phyloP scores from a whole-genome alignment of 2,329 filamentous ascomycete species.

The Alternaria brassicicola region DNA sequence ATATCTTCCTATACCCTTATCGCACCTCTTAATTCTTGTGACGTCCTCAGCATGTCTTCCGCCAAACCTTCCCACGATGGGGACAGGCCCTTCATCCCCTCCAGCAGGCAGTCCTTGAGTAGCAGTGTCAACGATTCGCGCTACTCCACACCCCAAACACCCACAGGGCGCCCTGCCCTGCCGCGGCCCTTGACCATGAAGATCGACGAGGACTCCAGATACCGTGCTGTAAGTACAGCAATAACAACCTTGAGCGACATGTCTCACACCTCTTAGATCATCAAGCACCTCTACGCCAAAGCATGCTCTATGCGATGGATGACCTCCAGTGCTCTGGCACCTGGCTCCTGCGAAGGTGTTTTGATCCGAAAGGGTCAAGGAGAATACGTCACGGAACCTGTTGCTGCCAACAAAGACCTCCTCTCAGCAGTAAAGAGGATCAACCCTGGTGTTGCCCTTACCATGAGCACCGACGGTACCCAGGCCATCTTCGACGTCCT shows the following conservation, averaged over 20 bases:
- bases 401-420: constrained; percentile 48
- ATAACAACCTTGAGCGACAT: not conserved
- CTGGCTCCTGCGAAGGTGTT: constrained; percentile 62
- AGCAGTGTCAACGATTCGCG: constrained; percentile 13
- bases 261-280: constrained; percentile 25
- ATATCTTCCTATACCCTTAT: not conserved
- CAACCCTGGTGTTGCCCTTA: constrained; percentile 56
- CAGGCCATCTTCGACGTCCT: constrained; percentile 54
- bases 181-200: constrained; percentile 24
- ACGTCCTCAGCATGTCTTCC: constrained; percentile 17
- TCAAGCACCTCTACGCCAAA: constrained; percentile 37
- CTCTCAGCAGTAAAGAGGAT: constrained; percentile 53
- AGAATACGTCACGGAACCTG: constrained; percentile 66
- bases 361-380: constrained; percentile 71
- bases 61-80: constrained; percentile 6
- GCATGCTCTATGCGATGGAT: constrained; percentile 33
- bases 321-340: constrained; percentile 15
- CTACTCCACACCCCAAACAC: constrained; percentile 13
- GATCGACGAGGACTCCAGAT: constrained; percentile 34
- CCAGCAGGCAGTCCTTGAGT: constrained; percentile 18
- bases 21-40: not conserved
- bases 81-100: constrained; percentile 11
- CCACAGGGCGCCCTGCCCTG: constrained; percentile 12
- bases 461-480: constrained; percentile 58
- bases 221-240: constrained; percentile 26